Evolutionary conservation across 306 rosid genomes (phyloP).

Genomic region (Morella rubra): DNA sequence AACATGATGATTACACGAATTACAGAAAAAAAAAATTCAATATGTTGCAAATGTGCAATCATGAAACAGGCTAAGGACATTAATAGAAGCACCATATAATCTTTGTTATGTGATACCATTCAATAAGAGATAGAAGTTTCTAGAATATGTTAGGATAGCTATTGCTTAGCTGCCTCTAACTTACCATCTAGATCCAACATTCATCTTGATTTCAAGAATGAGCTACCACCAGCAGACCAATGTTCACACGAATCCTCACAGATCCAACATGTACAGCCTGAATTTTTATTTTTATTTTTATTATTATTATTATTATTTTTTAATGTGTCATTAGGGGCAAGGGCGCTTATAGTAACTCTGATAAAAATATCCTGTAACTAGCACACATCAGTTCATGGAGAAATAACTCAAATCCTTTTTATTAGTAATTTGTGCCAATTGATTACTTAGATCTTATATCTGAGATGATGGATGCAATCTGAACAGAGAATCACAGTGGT

Average conservation of each 20-base stretch:
- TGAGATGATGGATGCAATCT: neutral
- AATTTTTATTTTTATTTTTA: neutral
- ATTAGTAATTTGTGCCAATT: conserved; percentile 2
- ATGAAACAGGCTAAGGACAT: neutral
- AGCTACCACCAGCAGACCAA: too few relatives aligned
- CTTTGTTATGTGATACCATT: neutral
- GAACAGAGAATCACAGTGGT: neutral
- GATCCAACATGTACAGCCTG: neutral
- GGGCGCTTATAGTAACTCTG: neutral
- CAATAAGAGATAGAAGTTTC: neutral
- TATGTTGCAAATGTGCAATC: neutral
- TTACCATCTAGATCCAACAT: neutral
- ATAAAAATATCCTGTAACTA: neutral
- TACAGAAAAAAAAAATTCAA: neutral
- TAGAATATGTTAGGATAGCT: neutral
- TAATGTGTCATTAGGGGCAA: neutral
- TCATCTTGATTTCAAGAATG: too few relatives aligned
- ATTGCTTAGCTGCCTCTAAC: neutral
- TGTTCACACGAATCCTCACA: neutral
- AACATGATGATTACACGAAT: conserved; percentile 15
- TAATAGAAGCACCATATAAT: neutral
- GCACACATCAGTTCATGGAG: neutral
- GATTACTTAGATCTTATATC: neutral
- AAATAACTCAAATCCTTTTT: neutral
- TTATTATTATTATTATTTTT: neutral